These are phyloP conservation scores for Epichloe elymi DNA, from an alignment of 2,329 filamentous ascomycete species.

Conservation along the genomic window DNA sequence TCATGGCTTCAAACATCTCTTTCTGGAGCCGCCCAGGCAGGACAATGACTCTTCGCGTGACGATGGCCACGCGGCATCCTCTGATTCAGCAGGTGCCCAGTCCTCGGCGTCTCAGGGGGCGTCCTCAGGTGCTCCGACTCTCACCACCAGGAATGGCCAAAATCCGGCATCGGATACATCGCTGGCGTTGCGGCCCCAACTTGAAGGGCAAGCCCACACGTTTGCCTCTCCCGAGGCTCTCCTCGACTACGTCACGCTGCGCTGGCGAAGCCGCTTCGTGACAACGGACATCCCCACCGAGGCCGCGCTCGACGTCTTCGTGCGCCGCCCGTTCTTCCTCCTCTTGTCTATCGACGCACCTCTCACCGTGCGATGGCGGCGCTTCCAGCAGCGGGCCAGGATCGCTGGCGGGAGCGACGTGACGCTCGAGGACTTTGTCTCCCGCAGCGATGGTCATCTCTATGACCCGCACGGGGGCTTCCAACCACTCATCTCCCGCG, in stretches of 20 bases:
- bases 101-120: conserved; percentile 7
- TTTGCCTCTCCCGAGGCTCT: conserved; percentile 56
- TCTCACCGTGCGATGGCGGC: conserved; percentile 67
- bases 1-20: conserved; percentile 66
- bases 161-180: conserved; percentile 15
- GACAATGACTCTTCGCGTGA: not conserved
- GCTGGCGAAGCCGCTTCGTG: conserved; percentile 76
- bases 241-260: conserved; percentile 71
- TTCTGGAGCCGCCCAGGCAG: conserved; percentile 29
- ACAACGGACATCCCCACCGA: conserved; percentile 72
- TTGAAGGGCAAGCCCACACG: conserved; percentile 13
- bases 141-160: conserved; percentile 14
- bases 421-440: conserved; percentile 42
- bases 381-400: conserved; percentile 41
- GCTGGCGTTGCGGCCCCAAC: conserved; percentile 12
- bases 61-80: not conserved
- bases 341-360: conserved; percentile 87
- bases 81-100: conserved; percentile 5
- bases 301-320: conserved; percentile 57
- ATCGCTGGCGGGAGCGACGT: conserved; percentile 14
- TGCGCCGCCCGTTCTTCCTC: conserved; percentile 80
- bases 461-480: conserved; percentile 55
- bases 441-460: conserved; percentile 56
- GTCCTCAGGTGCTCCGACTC: conserved; percentile 12
- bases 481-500: conserved; percentile 65